Evolutionary conservation across 1,284 basidiomycete species (phyloP).

Genomic region (Austroboletus novae-zelandiae): DNA sequence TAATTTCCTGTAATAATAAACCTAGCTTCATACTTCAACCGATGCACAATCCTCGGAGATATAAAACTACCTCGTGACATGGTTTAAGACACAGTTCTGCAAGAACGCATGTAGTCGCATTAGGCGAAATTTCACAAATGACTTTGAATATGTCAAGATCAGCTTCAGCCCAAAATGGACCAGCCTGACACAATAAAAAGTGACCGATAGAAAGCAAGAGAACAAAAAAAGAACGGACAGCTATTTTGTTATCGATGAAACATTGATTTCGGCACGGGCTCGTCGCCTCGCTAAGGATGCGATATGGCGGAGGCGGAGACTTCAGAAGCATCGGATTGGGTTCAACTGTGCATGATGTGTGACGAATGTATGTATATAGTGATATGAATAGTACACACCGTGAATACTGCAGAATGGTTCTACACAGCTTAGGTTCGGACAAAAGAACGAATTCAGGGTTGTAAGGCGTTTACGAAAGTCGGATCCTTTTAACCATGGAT

Average conservation of each 20-base stretch:
- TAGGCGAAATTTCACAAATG: slow-evolving; percentile 35
- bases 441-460: slow-evolving; percentile 44
- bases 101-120: slow-evolving; percentile 36
- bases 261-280: slow-evolving; percentile 40
- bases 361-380: slow-evolving; percentile 19
- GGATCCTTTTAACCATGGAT: slow-evolving; percentile 15
- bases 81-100: slow-evolving; percentile 38
- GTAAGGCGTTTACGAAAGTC: slow-evolving; percentile 33
- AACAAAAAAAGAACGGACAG: slow-evolving; percentile 13
- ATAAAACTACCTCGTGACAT: slow-evolving; percentile 37
- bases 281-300: slow-evolving; percentile 20
- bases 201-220: background rate
- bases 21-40: slow-evolving; percentile 21
- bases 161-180: slow-evolving; percentile 20
- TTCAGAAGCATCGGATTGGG: slow-evolving; percentile 30
- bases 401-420: slow-evolving; percentile 52
- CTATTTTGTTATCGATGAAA: slow-evolving; percentile 32
- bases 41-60: background rate
- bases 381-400: slow-evolving; percentile 29
- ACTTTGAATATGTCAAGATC: slow-evolving; percentile 27
- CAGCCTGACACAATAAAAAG: slow-evolving; percentile 10
- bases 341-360: slow-evolving; percentile 29
- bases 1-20: slow-evolving; percentile 24
- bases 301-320: slow-evolving; percentile 23
- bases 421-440: slow-evolving; percentile 51